Conservation (phyloP, 1,284 basidiomycete genomes). For the Apiotrichum montevideense region DNA sequence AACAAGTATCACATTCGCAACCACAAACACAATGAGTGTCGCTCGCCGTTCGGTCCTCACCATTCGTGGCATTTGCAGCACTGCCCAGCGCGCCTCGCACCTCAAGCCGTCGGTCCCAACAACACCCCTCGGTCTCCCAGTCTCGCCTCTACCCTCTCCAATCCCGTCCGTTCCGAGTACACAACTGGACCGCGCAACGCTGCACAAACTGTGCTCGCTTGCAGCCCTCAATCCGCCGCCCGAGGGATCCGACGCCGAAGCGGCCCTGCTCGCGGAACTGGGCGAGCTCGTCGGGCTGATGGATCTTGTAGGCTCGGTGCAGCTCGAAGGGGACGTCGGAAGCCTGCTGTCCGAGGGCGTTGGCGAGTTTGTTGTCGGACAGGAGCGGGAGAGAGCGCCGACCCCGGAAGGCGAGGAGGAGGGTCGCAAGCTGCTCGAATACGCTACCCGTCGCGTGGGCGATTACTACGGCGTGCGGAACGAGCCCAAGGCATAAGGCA, state of each 20-base stretch:
- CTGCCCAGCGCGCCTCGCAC: not conserved
- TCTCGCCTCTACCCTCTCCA: slow-evolving; percentile 5
- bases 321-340: slow-evolving; percentile 10
- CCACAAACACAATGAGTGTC: not conserved
- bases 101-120: slow-evolving; percentile 5
- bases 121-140: slow-evolving; percentile 8
- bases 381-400: not conserved
- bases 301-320: slow-evolving; percentile 16
- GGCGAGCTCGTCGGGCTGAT: slow-evolving; percentile 21
- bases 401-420: not conserved
- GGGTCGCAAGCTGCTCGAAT: slow-evolving; percentile 11
- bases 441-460: slow-evolving; percentile 17
- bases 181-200: slow-evolving; percentile 6
- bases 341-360: slow-evolving; percentile 9
- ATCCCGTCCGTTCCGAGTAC: slow-evolving; percentile 6
- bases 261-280: slow-evolving; percentile 11
- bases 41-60: not conserved
- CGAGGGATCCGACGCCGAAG: slow-evolving; percentile 7
- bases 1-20: not conserved
- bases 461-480: slow-evolving; percentile 18
- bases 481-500: not conserved
- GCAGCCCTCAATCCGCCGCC: slow-evolving; percentile 16
- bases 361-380: slow-evolving; percentile 10
- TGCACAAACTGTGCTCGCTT: slow-evolving; percentile 12
- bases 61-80: not conserved